Percentiles rank a stretch among this genome's conserved stretches.
These are phyloP conservation scores for Talaromyces pinophilus DNA, from an alignment of 2,329 filamentous ascomycete genomes.

Conservation along the genomic window DNA sequence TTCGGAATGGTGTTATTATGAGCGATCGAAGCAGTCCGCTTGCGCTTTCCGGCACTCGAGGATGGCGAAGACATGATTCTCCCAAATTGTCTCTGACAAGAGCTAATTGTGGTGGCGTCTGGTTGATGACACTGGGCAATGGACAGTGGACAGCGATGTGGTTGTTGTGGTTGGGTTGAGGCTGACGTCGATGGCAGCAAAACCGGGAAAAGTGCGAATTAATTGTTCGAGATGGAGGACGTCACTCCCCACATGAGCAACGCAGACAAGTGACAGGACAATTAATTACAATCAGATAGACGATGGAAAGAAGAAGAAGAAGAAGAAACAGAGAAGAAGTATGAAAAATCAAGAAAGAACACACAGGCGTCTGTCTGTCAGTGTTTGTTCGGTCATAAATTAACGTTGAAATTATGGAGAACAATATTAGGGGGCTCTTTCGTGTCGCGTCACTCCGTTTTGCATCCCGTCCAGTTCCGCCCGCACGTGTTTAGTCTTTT, in stretches of 20 bases:
- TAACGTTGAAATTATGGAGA: conserved; percentile 3
- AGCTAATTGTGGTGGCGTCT: background rate
- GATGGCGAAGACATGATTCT: conserved; percentile 62
- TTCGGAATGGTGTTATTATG: conserved; percentile 35
- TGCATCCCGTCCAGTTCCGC: conserved; percentile 18
- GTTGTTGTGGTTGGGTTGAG: conserved; percentile 1
- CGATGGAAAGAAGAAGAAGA: background rate
- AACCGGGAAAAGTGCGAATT: conserved; percentile 15
- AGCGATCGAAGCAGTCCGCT: conserved; percentile 59
- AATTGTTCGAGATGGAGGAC: conserved; percentile 8
- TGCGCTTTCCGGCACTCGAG: conserved; percentile 69
- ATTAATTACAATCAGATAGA: background rate
- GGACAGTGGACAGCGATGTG: background rate
- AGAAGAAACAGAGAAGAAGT: background rate
- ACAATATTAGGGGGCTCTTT: conserved; percentile 7
- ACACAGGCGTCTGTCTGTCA: background rate
- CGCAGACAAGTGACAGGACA: background rate
- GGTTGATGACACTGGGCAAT: background rate
- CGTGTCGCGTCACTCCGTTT: conserved; percentile 8
- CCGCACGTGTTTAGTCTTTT: conserved; percentile 24
- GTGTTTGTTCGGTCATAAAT: background rate
- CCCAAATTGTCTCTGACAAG: background rate
- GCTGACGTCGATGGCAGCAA: conserved; percentile 11
- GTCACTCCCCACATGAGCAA: conserved; percentile 15
- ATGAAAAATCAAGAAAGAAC: background rate